Evolutionary conservation across 78 protist genomes (phyloP), one percentile per base, ranked within the genome.

Genomic region (Dictyostelium intermedium): DNA sequence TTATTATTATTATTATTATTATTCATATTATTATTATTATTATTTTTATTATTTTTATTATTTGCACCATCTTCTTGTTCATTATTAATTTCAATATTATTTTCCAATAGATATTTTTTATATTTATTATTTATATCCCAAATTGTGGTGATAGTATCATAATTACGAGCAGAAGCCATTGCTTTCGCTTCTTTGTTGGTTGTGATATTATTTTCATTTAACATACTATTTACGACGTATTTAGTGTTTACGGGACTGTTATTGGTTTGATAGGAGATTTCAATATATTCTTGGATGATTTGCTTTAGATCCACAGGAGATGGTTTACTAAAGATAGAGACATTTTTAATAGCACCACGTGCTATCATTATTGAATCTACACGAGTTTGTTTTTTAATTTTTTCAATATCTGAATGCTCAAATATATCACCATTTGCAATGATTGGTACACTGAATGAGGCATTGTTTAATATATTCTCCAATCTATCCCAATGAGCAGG

Each of bases 361-460:
- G 96, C 96, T 6, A 93, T 61, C 96, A 93, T 93, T 61, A 86
- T 79, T 25, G 96, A 93, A 13, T 80, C 53, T 11, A 82, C 96
- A 5, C 53, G 61, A 5, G 96, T 92, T 39, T 77, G 23, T 10
- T 27, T 11, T 30, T 34, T 45, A 6, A 86, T 79, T 11, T 25
- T 61, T 4, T 43, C 87, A 16, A 85, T 80, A 69, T 93, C 96
- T 6, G 69, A 27, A 80, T 93, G 41, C 1, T 18, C 50, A 37
- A 80, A 93, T 4, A 93, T 80, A 30, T 85, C 92, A n/a, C 96
- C 96, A 74, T 93, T 93, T 8, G 85, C 96, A 56, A 93, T 93
- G 74, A 93, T 79, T 18, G 96, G 96, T 5, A 93, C 93, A n/a
- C 83, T 34, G 69, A 76, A 83, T 1, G 81, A 82, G 1, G 83